Evolutionary conservation across 1,284 basidiomycete species (phyloP), one percentile per base, ranked within the genome.

Genomic region (Grifola frondosa): DNA sequence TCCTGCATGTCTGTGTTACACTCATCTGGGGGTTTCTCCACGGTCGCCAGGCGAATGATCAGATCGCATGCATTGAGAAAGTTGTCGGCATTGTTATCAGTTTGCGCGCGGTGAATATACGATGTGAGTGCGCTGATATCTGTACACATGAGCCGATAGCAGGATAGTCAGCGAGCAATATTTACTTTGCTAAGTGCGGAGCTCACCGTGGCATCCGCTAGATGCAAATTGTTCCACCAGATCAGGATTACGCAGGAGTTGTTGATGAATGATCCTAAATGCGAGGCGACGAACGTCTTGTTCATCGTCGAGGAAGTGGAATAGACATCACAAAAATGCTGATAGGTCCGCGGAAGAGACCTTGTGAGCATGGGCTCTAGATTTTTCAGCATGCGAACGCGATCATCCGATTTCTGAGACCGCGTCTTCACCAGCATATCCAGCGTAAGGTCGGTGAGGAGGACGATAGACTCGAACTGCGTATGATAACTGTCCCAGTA

Each of bases 41-140:
- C 42, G 3, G 47, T 41, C 15, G 48, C 48, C 25, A 53, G 51
- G 31, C 36, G 48, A 34, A 53, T 40, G 30, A 53, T 37, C 7
- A 49, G 48, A 21, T 53, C 45, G 43, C 51, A 53, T 15, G 48
- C 51, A 40, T 53, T 43, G n/a, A 53, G 48, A 42, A 53, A 53
- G 19, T 42, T 37, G 25, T 53, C 46, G n/a, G 30, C 17, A 19
- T 43, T 41, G 1, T 25, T 40, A 25, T 45, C 40, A 2, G 23
- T 30, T n/a, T 43, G 51, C 20, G 40, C 40, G 3, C 29, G 20
- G n/a, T 29, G 26, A 6, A 53, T 38, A 40, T 49, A 53, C 20
- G 30, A 31, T 12, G 49, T 45, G 8, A 53, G 34, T 1, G 44
- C 45, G 6, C 37, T 24, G 26, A 47, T 24, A 19, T 53, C 51